Base-by-base conservation (phyloP, 2,329 filamentous ascomycete genomes). In the Alternaria triticimaculans region DNA sequence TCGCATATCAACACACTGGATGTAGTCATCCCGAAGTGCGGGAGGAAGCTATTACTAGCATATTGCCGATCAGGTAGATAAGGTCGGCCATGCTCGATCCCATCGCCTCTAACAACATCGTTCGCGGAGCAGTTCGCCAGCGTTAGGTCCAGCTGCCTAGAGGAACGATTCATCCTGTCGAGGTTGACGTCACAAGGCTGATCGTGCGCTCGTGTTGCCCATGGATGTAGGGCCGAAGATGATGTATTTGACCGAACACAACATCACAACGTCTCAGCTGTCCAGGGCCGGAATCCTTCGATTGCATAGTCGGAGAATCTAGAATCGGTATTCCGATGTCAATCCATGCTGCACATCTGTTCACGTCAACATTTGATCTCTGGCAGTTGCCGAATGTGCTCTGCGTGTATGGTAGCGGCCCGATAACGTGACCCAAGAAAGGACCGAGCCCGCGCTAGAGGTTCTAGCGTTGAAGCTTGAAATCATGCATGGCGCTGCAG, bases 211-310 rank as follows among this genome's bases (percentile, higher is more conserved):
- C 15, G 60, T 62, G 41, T 51, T 41, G 41, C 28, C 37, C 60
- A 62, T 62, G 59, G 59, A 53, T 62, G 28, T 53, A 62, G 60
- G 60, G 60, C 60, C 60, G 60, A 62, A 54, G 48, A n/a, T 50
- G 23, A 26, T 33, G 18, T 23, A 48, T 53, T 37, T 12, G 28
- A 59, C 60, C 55, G 48, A 54, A 12, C 20, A 49, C 55, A 50
- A 12, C 45, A 57, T 41, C 53, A 61, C 37, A 18, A 20, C 30
- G 46, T 55, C 49, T 58, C 55, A 51, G 45, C 30, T 41, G 53
- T 33, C 45, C n/a, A 56, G 51, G 58, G 30, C 44, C 20, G 23
- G 25, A 25, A 51, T 61, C 26, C 51, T 56, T 50, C 20, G 20
- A 50, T 30, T 26, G 26, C 15, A 30, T 20, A 30, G 43, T n/a